phyloP scores from a whole-genome alignment of 139 green algal genomes.

The Chlamydomonas schloesseri region DNA sequence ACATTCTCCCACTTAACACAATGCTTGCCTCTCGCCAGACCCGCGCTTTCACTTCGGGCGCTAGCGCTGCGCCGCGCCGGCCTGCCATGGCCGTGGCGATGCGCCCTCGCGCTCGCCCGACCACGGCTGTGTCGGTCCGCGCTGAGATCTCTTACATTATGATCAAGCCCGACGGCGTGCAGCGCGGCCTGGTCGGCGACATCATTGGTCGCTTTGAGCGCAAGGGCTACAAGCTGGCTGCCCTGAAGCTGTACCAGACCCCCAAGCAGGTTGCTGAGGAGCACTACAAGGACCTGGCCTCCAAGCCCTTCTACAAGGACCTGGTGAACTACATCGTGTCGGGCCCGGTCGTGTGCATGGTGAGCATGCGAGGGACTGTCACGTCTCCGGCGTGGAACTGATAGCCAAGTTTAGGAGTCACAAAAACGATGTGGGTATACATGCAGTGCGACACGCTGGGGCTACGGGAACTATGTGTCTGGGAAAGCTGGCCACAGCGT shows the following conservation, averaged over 20 bases:
- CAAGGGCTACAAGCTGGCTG: slow-evolving; percentile 91
- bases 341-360: slow-evolving; percentile 98
- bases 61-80: not conserved
- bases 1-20: not conserved
- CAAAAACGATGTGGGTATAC: too few species aligned
- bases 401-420: too few species aligned
- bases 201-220: slow-evolving; percentile 91
- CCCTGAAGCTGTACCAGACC: slow-evolving; percentile 89
- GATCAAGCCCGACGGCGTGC: slow-evolving; percentile 98
- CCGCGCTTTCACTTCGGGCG: not conserved
- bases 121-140: slow-evolving; percentile 40
- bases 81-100: slow-evolving; percentile 3
- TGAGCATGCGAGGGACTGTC: slow-evolving; percentile 57
- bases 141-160: slow-evolving; percentile 90
- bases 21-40: slow-evolving; percentile 12
- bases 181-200: slow-evolving; percentile 89
- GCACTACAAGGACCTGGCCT: slow-evolving; percentile 93
- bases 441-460: too few species aligned
- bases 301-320: slow-evolving; percentile 95
- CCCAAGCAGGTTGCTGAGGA: slow-evolving; percentile 84
- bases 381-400: too few species aligned
- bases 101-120: slow-evolving; percentile 31
- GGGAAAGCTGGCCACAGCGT: too few species aligned
- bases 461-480: too few species aligned
- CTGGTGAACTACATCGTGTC: slow-evolving; percentile 98